Base-by-base conservation (phyloP, 108 stramenopile genomes). In the Nannochloropsis salina region DNA sequence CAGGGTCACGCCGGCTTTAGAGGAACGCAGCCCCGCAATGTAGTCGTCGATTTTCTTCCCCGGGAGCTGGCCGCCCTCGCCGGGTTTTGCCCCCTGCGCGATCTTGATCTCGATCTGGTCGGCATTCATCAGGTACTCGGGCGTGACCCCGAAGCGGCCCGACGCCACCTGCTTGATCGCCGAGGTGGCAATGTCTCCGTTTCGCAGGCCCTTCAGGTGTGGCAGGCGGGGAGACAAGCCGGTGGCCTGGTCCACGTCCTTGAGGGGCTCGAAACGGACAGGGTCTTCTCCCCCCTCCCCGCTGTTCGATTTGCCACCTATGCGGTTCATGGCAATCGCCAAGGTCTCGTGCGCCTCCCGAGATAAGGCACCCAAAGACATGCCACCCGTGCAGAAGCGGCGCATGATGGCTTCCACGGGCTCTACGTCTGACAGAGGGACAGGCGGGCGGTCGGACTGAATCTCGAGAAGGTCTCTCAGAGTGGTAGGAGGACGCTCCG, bases 111-210 rank as follows among this genome's bases (percentile, higher is more conserved):
- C 86, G 44, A 89, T 82, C 86, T 89, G 89, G 61, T 86, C n/a
- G 9, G 88, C 90, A 15, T 88, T 89, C 40, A 89, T 86, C 44
- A 90, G 90, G 88, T 90, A 90, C 86, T 90, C 86, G 9, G 90
- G 90, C 44, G 90, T 90, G 45, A 90, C 90, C 15, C 88, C 90
- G 83, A 90, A 90, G 47, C 90, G 85, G 42, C 90, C 90, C n/a
- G 90, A 88, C 21, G 90, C 90, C 22, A 90, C 88, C 84, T 90
- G 89, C 87, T 90, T 90, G 85, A 90, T 88, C 15, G 88, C 88
- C 9, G 88, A 86, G 31, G 80, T 44, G n/a, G 90, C 90, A 18
- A 74, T 22, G 82, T 90, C 90, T 11, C 90, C 90, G 44, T 90
- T 90, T 80, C 51, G 80, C 80, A 90, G 88, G 41, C 87, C 90